These are phyloP conservation scores for Chenopodium formosanum DNA, from an alignment of 148 eudicot species.

Conservation along the genomic window DNA sequence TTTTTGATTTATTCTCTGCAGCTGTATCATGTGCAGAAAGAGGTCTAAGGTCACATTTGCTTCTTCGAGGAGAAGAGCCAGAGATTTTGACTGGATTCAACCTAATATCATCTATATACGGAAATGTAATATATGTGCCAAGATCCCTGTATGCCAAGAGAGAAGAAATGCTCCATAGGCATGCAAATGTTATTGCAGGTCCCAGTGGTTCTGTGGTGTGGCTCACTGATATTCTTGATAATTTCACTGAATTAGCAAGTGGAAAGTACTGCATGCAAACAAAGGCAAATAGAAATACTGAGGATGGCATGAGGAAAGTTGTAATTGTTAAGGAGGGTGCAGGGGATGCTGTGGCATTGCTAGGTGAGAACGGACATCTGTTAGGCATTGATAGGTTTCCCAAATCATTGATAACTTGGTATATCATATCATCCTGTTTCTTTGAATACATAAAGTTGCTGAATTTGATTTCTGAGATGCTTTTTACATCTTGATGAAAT, in stretches of 20 bases:
- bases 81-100: constrained; percentile 74
- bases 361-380: constrained; percentile 44
- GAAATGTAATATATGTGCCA: constrained; percentile 71
- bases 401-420: neutral
- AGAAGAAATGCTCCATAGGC: constrained; percentile 69
- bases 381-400: constrained; percentile 7
- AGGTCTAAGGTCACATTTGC: constrained; percentile 76
- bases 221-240: constrained; percentile 57
- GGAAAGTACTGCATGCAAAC: constrained; percentile 10
- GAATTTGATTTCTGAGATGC: neutral
- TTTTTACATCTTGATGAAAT: too few relatives aligned
- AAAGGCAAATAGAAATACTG: constrained; percentile 23
- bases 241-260: constrained; percentile 25
- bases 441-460: neutral
- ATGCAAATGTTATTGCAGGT: constrained; percentile 60
- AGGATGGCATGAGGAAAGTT: constrained; percentile 43
- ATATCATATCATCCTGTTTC: neutral
- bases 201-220: constrained; percentile 46
- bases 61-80: constrained; percentile 94
- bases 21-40: constrained; percentile 94
- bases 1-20: constrained; percentile 33
- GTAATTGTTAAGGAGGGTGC: constrained; percentile 88
- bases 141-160: constrained; percentile 77
- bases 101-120: constrained; percentile 69
- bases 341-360: constrained; percentile 73